Evolutionary conservation across 2,329 filamentous ascomycete genomes (phyloP).

Genomic region (Penicillium sclerotiorum): DNA sequence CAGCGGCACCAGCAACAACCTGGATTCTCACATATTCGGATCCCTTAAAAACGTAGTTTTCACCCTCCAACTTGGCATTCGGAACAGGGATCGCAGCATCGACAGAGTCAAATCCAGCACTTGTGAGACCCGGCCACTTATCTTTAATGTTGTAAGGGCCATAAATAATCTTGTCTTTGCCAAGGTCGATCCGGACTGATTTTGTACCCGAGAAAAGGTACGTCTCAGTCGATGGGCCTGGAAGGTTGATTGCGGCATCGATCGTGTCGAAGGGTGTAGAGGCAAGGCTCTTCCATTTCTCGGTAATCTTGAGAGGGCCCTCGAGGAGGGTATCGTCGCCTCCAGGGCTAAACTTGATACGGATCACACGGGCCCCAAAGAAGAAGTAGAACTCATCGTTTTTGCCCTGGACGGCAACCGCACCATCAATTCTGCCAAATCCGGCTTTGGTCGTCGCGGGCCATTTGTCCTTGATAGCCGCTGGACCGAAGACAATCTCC

Average conservation of each 20-base stretch:
- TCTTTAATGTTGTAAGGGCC: not conserved
- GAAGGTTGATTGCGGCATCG: constrained; percentile 2
- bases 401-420: not conserved
- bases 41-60: constrained; percentile 1
- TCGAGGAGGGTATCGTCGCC: constrained; percentile 1
- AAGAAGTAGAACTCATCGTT: not conserved
- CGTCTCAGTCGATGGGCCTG: not conserved
- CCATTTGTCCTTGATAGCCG: not conserved
- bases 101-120: constrained; percentile 2
- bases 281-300: not conserved
- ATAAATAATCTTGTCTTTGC: constrained; percentile 2
- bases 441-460: not conserved
- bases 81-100: constrained; percentile 3
- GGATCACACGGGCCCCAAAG: not conserved
- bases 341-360: not conserved
- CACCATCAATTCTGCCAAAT: not conserved
- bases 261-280: constrained; percentile 1
- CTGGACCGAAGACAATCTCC: not conserved
- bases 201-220: constrained; percentile 3
- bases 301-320: constrained; percentile 1
- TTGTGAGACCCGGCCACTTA: constrained; percentile 2
- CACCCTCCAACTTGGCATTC: not conserved
- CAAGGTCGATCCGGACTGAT: not conserved
- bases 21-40: constrained; percentile 1
- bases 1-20: not conserved